These are phyloP conservation scores for Scalesia atractyloides DNA, from an alignment of 129 eudicot genomes.

Conservation along the genomic window DNA sequence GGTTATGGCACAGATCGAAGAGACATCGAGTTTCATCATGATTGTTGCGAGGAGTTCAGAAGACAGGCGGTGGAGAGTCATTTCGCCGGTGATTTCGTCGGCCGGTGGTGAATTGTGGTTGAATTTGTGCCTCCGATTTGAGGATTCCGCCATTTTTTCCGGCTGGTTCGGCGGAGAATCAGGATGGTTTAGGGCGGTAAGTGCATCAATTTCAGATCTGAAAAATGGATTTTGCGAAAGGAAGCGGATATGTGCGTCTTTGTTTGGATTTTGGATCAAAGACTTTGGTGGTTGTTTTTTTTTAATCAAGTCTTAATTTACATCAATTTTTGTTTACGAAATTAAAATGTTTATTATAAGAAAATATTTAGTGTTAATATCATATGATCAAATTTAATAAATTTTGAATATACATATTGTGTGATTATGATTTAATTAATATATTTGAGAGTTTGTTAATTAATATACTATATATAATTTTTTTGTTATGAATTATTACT, in stretches of 20 bases:
- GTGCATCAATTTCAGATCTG: conserved; percentile 12
- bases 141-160: conserved; percentile 44
- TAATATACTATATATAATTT: too few species aligned
- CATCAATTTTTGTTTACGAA: too few species aligned
- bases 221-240: conserved; percentile 10
- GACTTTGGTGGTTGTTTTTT: too few species aligned
- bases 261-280: background rate
- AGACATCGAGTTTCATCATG: conserved; percentile 74
- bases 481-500: too few species aligned
- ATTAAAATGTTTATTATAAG: too few species aligned
- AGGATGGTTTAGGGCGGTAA: conserved; percentile 29
- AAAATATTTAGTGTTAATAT: too few species aligned
- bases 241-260: conserved; percentile 21
- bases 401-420: too few species aligned
- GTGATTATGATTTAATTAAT: too few species aligned
- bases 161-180: background rate
- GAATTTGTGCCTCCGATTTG: conserved; percentile 26
- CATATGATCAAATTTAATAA: too few species aligned
- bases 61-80: conserved; percentile 62
- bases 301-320: too few species aligned
- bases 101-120: conserved; percentile 24
- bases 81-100: conserved; percentile 16
- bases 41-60: conserved; percentile 68
- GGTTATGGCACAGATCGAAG: conserved; percentile 78
- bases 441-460: too few species aligned